These are phyloP conservation scores for Lipomyces chichibuensis DNA, from an alignment of 805 yeast genomes.

Conservation along the genomic window DNA sequence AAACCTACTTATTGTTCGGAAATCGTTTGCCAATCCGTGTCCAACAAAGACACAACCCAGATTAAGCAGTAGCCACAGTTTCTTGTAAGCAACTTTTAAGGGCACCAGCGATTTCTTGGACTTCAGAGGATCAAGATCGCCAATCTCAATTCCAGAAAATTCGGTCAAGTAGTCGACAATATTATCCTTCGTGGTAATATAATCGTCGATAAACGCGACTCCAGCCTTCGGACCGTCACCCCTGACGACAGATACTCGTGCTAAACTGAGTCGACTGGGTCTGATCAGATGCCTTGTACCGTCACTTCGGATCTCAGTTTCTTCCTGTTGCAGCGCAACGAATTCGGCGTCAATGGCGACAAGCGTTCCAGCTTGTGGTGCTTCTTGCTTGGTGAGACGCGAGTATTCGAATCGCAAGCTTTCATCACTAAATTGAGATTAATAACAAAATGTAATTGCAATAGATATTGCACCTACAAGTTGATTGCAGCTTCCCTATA, in stretches of 20 bases:
- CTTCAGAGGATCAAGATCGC: constrained; percentile 74
- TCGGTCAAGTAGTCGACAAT: constrained; percentile 86
- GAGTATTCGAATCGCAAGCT: constrained; percentile 64
- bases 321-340: constrained; percentile 78
- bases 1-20: constrained; percentile 69
- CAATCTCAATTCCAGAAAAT: constrained; percentile 91
- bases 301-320: constrained; percentile 71
- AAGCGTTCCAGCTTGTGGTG: constrained; percentile 72
- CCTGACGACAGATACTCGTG: constrained; percentile 84
- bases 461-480: constrained; percentile 1
- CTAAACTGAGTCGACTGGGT: constrained; percentile 77
- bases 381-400: constrained; percentile 66
- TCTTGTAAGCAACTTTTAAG: constrained; percentile 72
- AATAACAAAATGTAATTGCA: constrained; percentile 41
- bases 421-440: constrained; percentile 55
- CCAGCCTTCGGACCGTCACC: constrained; percentile 65
- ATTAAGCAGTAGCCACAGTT: constrained; percentile 86
- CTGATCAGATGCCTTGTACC: constrained; percentile 71
- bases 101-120: constrained; percentile 75
- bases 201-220: constrained; percentile 88
- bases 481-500: constrained; percentile 57
- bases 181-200: constrained; percentile 67
- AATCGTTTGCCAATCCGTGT: constrained; percentile 89
- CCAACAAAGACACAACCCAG: constrained; percentile 93
- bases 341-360: constrained; percentile 98